phyloP scores from a whole-genome alignment of 2,329 filamentous ascomycete genomes.

The Alternaria sp. region DNA sequence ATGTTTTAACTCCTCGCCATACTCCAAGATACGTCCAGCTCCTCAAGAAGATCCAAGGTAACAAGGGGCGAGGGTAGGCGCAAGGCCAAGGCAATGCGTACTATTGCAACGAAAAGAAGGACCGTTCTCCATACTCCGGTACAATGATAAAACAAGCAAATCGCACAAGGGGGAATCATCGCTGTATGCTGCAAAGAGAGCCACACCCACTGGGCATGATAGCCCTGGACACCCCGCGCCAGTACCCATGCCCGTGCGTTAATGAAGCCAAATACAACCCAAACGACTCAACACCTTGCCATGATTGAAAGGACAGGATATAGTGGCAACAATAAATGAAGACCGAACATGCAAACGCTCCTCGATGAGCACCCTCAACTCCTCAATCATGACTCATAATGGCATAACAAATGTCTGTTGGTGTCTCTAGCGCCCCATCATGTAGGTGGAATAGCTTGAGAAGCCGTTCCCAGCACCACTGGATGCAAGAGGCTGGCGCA shows the following conservation, averaged over 20 bases:
- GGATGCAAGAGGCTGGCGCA: constrained; percentile 44
- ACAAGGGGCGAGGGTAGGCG: background rate
- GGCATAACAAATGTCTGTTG: constrained; percentile 27
- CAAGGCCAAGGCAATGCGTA: constrained; percentile 7
- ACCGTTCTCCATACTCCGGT: constrained; percentile 36
- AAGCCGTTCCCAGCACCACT: constrained; percentile 40
- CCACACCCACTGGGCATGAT: constrained; percentile 43
- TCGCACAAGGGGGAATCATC: constrained; percentile 53
- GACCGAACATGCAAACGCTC: constrained; percentile 37
- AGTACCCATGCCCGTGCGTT: constrained; percentile 49
- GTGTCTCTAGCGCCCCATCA: constrained; percentile 47
- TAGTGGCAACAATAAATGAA: constrained; percentile 45
- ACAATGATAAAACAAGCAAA: constrained; percentile 38
- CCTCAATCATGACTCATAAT: constrained; percentile 45
- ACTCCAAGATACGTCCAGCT: constrained; percentile 12
- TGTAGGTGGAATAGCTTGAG: constrained; percentile 45
- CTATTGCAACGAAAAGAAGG: constrained; percentile 9
- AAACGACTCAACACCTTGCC: constrained; percentile 49
- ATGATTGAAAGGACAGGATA: constrained; percentile 52
- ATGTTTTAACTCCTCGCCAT: constrained; percentile 1
- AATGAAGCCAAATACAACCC: constrained; percentile 39
- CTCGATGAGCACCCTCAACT: constrained; percentile 41
- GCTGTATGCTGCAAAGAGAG: constrained; percentile 52
- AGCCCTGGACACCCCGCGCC: constrained; percentile 45
- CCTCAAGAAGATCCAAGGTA: background rate